Base-by-base conservation (phyloP, 78 protist species). In the Acrasis kona region DNA sequence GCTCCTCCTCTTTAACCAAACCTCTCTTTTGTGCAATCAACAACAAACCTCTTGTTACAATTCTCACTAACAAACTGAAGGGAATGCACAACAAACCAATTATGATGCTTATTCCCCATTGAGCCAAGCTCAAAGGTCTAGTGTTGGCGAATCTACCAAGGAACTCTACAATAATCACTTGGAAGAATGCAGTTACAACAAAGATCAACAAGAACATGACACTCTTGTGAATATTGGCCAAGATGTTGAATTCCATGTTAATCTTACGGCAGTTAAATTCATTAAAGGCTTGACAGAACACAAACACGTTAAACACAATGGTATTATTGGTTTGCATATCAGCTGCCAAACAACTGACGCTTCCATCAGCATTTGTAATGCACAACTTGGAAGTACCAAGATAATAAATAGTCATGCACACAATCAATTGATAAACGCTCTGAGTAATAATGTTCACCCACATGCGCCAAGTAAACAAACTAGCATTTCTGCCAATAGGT, bases 221-320 rank as follows among this genome's bases (percentile, higher is more conserved):
- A 37, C 41, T 28, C 28, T 42, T 39, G 32, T 36, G 6, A 5
- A 76, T 57, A 3, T 72, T 72, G 32, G 38, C 74, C 29, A 79
- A 79, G 4, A 9, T 8, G 8, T 79, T 79, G 57, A 27, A 4
- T 27, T 79, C 77, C 5, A 31, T 65, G 50, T 72, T 31, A 10
- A 83, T 4, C 39, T 73, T 68, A 27, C 89, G 69, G 28, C 84
- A 88, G 57, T 92, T 88, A 77, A 92, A 75, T 10, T 79, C 88
- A 37, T 92, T 91, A 84, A 92, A 88, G 67, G 82, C 65, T 29
- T 85, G 80, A 39, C 74, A 36, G 65, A 88, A 92, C 29, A 92
- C 78, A 58, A 92, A 92, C 39, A 78, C 71, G 32, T 85, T 89
- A 76, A 92, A 92, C 67, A 92, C 68, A 5, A 90, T 80, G 0